Conservation (phyloP, 371 early-diverging fungal genomes). For the Mortierella sp. region DNA sequence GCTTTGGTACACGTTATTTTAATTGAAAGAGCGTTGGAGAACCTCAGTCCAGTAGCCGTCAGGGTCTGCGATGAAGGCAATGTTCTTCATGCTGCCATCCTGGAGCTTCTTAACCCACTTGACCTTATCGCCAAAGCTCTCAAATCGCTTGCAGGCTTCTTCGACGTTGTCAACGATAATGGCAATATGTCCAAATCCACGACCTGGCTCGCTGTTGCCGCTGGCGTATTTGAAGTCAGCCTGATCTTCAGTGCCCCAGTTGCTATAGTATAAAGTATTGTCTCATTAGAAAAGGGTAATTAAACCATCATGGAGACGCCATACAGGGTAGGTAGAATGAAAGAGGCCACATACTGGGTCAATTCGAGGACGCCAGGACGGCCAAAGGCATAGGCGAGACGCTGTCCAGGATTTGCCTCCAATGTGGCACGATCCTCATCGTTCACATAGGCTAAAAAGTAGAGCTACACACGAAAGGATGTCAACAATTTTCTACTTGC, state of each 20-base stretch:
- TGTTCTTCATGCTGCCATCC: constrained; percentile 86
- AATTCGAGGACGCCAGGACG: constrained; percentile 86
- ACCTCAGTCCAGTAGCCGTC: constrained; percentile 90
- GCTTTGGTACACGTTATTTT: neutral
- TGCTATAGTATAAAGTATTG: constrained; percentile 32
- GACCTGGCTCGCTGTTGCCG: constrained; percentile 79
- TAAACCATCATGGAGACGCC: neutral
- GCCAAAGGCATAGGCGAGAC: constrained; percentile 66
- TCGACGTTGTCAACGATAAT: constrained; percentile 85
- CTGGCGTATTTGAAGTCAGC: constrained; percentile 74
- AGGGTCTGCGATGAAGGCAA: constrained; percentile 91
- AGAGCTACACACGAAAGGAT: constrained; percentile 49
- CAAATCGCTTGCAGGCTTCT: constrained; percentile 83
- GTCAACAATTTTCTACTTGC: neutral
- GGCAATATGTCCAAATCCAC: constrained; percentile 89
- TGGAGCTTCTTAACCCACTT: constrained; percentile 82
- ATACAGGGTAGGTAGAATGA: neutral
- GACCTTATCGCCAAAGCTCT: constrained; percentile 71
- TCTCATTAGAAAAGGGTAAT: neutral
- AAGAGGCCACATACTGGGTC: constrained; percentile 74
- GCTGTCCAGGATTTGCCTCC: constrained; percentile 63
- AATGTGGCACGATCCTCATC: constrained; percentile 57
- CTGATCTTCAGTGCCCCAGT: constrained; percentile 90
- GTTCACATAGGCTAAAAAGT: constrained; percentile 81
- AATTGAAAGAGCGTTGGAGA: constrained; percentile 21